Conservation (phyloP, 176 grass and related monocot genomes). For the Poa annua region DNA sequence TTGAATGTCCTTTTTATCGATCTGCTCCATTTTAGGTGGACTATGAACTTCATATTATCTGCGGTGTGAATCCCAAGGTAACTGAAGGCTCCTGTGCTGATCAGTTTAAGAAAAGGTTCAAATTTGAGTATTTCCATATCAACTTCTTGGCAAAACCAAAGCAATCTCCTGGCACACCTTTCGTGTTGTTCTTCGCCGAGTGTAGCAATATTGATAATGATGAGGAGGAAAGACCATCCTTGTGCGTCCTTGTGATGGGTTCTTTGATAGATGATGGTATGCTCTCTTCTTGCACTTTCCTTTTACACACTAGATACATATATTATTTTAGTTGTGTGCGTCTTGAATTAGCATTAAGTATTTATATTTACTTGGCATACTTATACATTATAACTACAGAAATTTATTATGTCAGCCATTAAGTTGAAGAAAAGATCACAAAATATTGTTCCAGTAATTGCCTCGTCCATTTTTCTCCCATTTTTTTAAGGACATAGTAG, state of each 20-base stretch:
- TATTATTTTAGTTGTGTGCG: not conserved
- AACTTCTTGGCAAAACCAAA: slow-evolving; percentile 28
- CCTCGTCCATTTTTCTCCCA: not conserved
- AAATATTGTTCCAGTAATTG: not conserved
- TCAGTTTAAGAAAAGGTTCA: not conserved
- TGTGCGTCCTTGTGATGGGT: not conserved
- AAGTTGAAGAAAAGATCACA: not conserved
- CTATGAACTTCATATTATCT: slow-evolving; percentile 23
- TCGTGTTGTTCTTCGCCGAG: slow-evolving; percentile 2
- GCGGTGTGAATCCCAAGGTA: slow-evolving; percentile 32
- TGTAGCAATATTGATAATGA: slow-evolving; percentile 9
- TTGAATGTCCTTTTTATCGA: not conserved
- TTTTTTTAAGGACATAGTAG: not conserved
- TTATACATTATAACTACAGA: not conserved
- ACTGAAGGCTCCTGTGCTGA: not conserved
- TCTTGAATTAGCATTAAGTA: not conserved
- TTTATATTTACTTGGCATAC: not conserved
- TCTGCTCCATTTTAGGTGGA: not conserved
- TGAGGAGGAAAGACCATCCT: not conserved
- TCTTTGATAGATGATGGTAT: slow-evolving; percentile 9
- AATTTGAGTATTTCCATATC: slow-evolving; percentile 14
- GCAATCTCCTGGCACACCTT: not conserved
- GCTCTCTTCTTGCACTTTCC: not conserved
- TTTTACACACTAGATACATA: not conserved
- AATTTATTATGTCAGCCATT: not conserved